Percentiles rank a stretch among this genome's conserved stretches.
Conservation (phyloP, 164 flowering plant species). For the Taxillus chinensis region DNA sequence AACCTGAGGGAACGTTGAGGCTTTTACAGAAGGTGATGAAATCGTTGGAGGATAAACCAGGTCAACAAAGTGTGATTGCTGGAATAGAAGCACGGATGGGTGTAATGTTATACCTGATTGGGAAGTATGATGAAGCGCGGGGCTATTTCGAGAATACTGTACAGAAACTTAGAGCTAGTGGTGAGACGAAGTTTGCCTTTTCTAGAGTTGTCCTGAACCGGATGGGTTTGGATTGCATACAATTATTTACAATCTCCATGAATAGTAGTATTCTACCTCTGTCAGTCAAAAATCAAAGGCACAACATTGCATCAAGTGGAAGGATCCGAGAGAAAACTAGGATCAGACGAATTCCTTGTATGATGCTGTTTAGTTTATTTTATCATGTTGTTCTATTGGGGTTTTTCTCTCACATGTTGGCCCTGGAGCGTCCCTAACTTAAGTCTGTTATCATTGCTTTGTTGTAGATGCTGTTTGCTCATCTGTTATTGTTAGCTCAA, state of each 20-base stretch:
- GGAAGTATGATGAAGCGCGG: conserved; percentile 72
- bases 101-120: conserved; percentile 79
- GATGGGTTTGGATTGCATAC: conserved; percentile 92
- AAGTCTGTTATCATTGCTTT: too few relatives aligned
- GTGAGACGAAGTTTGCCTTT: conserved; percentile 91
- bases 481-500: too few relatives aligned
- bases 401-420: too few relatives aligned
- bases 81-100: conserved; percentile 98
- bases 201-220: conserved; percentile 94
- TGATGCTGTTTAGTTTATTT: too few relatives aligned
- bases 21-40: conserved; percentile 84
- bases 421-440: too few relatives aligned
- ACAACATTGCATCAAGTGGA: too few relatives aligned
- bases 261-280: too few relatives aligned
- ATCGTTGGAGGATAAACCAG: conserved; percentile 80
- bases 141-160: conserved; percentile 72
- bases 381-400: too few relatives aligned
- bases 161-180: conserved; percentile 72
- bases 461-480: too few relatives aligned
- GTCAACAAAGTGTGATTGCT: conserved; percentile 80
- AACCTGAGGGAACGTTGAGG: conserved; percentile 86
- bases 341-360: too few relatives aligned
- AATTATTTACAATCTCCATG: conserved; percentile 4
- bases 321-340: too few relatives aligned
- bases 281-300: too few relatives aligned